phyloP scores from a whole-genome alignment of 345 rosid species.

The Citrus reticulata region DNA sequence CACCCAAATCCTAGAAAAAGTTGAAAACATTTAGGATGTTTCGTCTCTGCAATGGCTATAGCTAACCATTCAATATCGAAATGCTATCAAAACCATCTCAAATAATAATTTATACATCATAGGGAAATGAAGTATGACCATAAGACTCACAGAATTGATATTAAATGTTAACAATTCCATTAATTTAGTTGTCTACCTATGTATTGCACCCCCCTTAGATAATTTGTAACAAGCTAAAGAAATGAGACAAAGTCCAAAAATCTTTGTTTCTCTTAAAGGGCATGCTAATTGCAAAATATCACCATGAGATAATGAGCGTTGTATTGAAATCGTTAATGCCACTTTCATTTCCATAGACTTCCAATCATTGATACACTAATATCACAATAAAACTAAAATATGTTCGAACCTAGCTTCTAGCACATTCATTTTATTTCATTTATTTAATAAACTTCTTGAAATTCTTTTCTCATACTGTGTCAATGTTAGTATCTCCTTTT shows the following conservation, averaged over 20 bases:
- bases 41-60: too few relatives aligned
- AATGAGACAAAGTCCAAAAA: background rate
- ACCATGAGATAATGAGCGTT: background rate
- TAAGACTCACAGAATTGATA: background rate
- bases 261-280: background rate
- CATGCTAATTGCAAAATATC: background rate
- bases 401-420: background rate
- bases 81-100: too few relatives aligned
- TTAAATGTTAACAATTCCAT: too few relatives aligned
- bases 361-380: background rate
- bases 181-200: background rate
- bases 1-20: background rate
- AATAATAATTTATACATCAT: too few relatives aligned
- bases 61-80: too few relatives aligned
- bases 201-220: background rate
- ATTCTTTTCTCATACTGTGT: background rate
- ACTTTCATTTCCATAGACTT: background rate
- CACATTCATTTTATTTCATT: background rate
- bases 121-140: background rate
- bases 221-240: background rate
- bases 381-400: background rate
- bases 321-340: background rate
- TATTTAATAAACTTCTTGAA: background rate
- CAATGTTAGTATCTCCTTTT: background rate
- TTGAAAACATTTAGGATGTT: too few relatives aligned